Conservation (phyloP, 2,329 filamentous ascomycete genomes). For the Diaporthe sp. region DNA sequence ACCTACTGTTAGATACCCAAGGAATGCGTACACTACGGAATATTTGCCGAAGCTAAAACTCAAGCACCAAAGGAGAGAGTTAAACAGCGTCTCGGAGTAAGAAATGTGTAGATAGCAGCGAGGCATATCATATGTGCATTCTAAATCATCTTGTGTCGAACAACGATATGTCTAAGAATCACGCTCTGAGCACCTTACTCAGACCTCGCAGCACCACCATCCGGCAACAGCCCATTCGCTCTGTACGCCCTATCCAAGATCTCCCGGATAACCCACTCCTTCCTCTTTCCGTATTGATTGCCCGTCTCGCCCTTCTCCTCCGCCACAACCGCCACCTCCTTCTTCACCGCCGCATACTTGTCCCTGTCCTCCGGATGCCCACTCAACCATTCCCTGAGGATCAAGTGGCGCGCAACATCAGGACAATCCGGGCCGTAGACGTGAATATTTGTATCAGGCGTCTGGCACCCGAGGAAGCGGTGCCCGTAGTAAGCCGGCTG, state of each 20-base stretch:
- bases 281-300: constrained; percentile 16
- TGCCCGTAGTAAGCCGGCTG: constrained; percentile 64
- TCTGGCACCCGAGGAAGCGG: constrained; percentile 58
- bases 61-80: no score
- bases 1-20: no score
- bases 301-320: constrained; percentile 7
- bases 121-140: neutral
- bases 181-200: no score
- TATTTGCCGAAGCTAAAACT: neutral
- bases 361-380: constrained; percentile 54
- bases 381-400: constrained; percentile 62
- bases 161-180: no score
- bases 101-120: neutral
- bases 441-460: constrained; percentile 61
- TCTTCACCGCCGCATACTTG: constrained; percentile 57
- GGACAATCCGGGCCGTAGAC: constrained; percentile 60
- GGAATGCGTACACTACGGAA: neutral
- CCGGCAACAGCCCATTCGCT: constrained; percentile 43
- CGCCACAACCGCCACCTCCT: constrained; percentile 43
- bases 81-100: no score
- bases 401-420: constrained; percentile 58
- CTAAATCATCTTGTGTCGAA: neutral
- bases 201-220: no score
- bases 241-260: constrained; percentile 41
- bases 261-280: constrained; percentile 9